Percentiles rank a stretch among this genome's conserved stretches.
These are phyloP conservation scores for Mortierella sp. DNA, from an alignment of 371 early-diverging fungal genomes.

Conservation along the genomic window DNA sequence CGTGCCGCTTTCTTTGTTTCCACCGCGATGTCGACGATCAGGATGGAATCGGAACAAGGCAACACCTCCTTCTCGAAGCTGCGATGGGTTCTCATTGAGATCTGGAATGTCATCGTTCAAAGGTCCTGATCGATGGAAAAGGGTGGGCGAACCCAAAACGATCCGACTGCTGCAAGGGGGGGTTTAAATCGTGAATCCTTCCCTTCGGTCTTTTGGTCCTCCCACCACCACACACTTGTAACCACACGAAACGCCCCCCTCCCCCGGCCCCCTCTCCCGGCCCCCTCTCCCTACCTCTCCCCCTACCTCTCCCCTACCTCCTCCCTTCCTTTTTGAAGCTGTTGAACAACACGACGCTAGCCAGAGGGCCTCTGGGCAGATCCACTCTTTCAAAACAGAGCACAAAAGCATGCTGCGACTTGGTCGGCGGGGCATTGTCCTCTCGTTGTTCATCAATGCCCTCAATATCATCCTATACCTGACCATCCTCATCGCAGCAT, in stretches of 20 bases:
- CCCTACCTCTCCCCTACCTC: too few relatives aligned
- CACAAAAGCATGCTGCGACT: constrained; percentile 42
- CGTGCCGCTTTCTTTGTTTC: too few relatives aligned
- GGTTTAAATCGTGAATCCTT: background rate
- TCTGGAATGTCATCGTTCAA: constrained; percentile 16
- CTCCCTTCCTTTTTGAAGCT: background rate
- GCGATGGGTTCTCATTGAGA: constrained; percentile 22
- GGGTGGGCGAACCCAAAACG: background rate
- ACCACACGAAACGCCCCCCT: too few relatives aligned
- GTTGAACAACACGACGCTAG: too few relatives aligned
- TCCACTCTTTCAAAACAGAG: too few relatives aligned
- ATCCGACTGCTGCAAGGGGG: too few relatives aligned
- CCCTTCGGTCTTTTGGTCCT: background rate
- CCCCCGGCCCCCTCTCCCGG: too few relatives aligned
- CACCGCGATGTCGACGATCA: background rate
- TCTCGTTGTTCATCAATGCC: constrained; percentile 46
- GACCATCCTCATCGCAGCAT: constrained; percentile 43
- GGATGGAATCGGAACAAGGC: background rate
- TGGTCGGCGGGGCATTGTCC: constrained; percentile 41
- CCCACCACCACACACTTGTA: too few relatives aligned
- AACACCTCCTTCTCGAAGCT: background rate
- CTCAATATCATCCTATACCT: constrained; percentile 45
- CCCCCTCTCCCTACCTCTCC: background rate
- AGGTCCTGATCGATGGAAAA: background rate
- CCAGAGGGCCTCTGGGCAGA: too few relatives aligned